Conservation (phyloP, 768 basidiomycete genomes). For the Brasilioporus rufonigricans region DNA sequence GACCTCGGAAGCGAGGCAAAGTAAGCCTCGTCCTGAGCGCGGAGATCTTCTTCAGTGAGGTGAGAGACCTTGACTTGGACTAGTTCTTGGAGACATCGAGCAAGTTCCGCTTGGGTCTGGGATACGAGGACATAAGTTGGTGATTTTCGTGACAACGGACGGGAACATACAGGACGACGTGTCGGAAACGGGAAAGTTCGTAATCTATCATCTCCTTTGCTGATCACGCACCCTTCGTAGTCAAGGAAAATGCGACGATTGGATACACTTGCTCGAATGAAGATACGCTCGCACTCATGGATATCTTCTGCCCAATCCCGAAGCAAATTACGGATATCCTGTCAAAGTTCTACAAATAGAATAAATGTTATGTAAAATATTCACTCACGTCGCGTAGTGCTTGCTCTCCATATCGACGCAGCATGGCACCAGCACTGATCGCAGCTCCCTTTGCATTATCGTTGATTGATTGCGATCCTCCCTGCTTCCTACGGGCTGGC, state of each 20-base stretch:
- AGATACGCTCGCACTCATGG: conserved; percentile 82
- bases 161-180: conserved; percentile 73
- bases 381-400: conserved; percentile 80
- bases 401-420: conserved; percentile 94
- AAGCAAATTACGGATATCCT: conserved; percentile 89
- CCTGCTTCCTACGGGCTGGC: conserved; percentile 93
- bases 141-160: neutral
- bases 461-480: conserved; percentile 88
- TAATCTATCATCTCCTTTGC: conserved; percentile 78
- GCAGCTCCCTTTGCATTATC: conserved; percentile 93
- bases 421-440: conserved; percentile 88
- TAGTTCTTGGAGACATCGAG: conserved; percentile 84
- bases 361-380: neutral
- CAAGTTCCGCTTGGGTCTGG: conserved; percentile 87
- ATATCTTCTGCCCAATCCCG: conserved; percentile 88
- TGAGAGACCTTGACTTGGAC: conserved; percentile 82
- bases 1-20: conserved; percentile 87
- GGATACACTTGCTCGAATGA: conserved; percentile 84
- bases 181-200: conserved; percentile 96
- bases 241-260: conserved; percentile 90
- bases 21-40: conserved; percentile 84
- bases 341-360: neutral
- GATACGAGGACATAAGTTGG: conserved; percentile 1
- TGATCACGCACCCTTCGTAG: conserved; percentile 75
- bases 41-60: conserved; percentile 80